Base-by-base conservation (phyloP, 2,329 filamentous ascomycete genomes). In the Magnaporthales sp. region DNA sequence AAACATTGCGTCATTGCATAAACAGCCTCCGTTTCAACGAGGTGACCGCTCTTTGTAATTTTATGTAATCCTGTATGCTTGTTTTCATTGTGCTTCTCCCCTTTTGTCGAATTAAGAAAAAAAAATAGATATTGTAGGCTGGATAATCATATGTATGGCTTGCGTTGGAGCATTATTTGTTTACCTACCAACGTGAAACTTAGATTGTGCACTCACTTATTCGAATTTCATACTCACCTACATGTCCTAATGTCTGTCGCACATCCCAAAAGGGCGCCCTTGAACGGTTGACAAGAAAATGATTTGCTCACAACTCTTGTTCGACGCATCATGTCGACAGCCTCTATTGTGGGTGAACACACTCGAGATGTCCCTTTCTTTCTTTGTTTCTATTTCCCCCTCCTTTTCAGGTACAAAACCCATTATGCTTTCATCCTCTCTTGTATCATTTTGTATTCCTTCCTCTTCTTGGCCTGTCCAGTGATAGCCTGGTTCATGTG, bases 401-500 rank as follows among this genome's bases (percentile, higher is more conserved):
- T 24, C n/a, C 62, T 4, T 8, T 13, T 26, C 8, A 15, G n/a
- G 7, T 11, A 10, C 27, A 22, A 62, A 32, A 13, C 51, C 67
- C 65, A 32, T 71, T 70, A 81, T 61, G 74, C 75, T 66, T 78
- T 78, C 84, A 89, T 90, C 67, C 86, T 81, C 74, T 95, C 90
- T 64, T 86, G 75, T 31, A 97, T 89, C 24, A 92, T 72, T 79
- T 98, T 98, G 75, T 97, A 97, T 79, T 89, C 82, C 78, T 97
- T 97, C 70, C 93, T 85, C 78, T 90, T 87, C 80, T 97, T 97
- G 60, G 81, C 78, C 74, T 81, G 83, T 64, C 84, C 76, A 71
- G 85, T 78, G 75, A 92, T 66, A n/a, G 76, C 78, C 64, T 84
- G 78, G 73, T 88, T 90, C 19, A 84, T 70, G 31, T 79, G 79